Base-by-base conservation (phyloP, 2,329 filamentous ascomycete species). In the Fusarium sp. region DNA sequence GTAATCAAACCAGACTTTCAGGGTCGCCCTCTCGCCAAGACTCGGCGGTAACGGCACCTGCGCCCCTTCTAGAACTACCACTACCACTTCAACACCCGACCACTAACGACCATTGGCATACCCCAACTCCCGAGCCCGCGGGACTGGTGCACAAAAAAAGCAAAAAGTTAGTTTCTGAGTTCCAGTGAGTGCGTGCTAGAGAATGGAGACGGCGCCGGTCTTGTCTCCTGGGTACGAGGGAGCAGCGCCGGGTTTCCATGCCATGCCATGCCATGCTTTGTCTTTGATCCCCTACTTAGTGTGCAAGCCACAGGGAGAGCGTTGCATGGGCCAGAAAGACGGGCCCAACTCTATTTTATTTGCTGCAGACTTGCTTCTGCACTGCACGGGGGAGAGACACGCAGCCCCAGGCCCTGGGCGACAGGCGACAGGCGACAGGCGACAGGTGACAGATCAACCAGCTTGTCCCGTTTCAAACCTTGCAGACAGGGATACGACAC, bases 341-440 rank as follows among this genome's bases (percentile, higher is more conserved):
- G 63, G 74, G 51, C 54, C 60, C 74, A 76, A 76, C 74, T 75
- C 67, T 76, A 76, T 72, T 72, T 51, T 73, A 76, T 68, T 72
- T 51, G 38, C 52, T 57, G 48, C 44, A 44, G 57, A 48, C 45
- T 49, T 49, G 45, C 46, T 14, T 31, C 25, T 35, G 33, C 33
- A 35, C 45, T 48, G 27, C 46, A 49, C 29, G 33, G 16, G 46
- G 11, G n/a, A 49, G 46, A 51, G 48, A 35, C 48, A 51, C 48
- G 29, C 48, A 48, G 18, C 27, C 45, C 27, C 21, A 27, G 44
- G 44, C 19, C 12, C 42, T 23, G 2, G 14, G 38, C 38, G 8
- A 5, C 42, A 4, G 14, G 38, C 38, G 8, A 5, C 44, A 4
- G 44, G 25, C 44, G 25, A 23, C 41, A 25, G 42, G 41, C 44